These are phyloP conservation scores for Ascochyta rabiei DNA, from an alignment of 2,329 filamentous ascomycete genomes.

Conservation along the genomic window DNA sequence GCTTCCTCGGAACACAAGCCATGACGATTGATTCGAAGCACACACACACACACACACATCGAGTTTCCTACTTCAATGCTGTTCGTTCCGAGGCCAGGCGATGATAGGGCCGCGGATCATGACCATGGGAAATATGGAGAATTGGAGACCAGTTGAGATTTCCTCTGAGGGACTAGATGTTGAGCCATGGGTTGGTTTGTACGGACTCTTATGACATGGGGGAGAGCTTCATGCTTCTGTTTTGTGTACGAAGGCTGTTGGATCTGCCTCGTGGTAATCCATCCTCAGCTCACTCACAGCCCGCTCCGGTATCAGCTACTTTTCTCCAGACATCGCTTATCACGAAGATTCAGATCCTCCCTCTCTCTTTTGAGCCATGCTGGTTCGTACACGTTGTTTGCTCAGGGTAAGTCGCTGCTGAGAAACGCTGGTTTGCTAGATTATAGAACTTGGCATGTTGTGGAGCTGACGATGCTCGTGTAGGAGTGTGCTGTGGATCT, in stretches of 20 bases:
- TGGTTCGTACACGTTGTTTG: constrained; percentile 59
- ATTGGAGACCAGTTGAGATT: constrained; percentile 1
- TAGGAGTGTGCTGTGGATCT: too few relatives aligned
- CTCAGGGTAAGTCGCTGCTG: constrained; percentile 17
- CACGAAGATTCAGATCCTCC: constrained; percentile 26
- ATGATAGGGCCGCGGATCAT: constrained; percentile 5
- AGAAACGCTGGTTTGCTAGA: constrained; percentile 2
- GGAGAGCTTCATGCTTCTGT: not conserved
- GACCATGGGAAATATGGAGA: constrained; percentile 7
- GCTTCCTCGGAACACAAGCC: not conserved
- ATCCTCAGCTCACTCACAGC: constrained; percentile 9
- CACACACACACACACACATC: not conserved
- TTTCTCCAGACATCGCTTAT: constrained; percentile 2
- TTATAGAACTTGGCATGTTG: not conserved
- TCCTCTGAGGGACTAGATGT: constrained; percentile 18
- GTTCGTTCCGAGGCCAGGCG: constrained; percentile 14
- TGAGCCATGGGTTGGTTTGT: not conserved
- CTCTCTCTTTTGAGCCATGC: constrained; percentile 62
- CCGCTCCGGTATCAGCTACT: constrained; percentile 1
- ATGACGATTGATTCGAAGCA: not conserved
- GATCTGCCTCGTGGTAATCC: not conserved
- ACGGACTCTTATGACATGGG: not conserved
- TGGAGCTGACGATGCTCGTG: not conserved
- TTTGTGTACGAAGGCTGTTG: not conserved
- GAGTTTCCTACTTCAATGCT: constrained; percentile 20